A percentile compares a stretch with the other conserved stretches of the same genome.
Conservation (phyloP, 2,329 filamentous ascomycete species). For the Drechslerella dactyloides region DNA sequence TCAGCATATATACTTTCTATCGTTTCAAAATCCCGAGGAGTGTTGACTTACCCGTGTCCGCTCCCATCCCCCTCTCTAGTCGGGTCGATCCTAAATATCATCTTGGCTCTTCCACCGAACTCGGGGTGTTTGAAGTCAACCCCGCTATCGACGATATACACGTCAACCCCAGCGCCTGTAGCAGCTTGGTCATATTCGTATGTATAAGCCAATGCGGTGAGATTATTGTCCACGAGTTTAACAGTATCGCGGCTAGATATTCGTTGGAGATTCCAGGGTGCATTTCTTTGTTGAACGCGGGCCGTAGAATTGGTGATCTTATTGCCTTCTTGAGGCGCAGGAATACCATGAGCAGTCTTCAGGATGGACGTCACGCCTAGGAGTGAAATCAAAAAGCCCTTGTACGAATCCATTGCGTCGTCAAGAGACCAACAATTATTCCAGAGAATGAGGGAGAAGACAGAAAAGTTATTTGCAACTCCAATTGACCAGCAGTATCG, state of each 20-base stretch:
- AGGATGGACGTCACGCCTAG: too few species aligned
- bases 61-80: background rate
- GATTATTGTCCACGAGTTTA: background rate
- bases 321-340: too few species aligned
- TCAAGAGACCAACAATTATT: too few species aligned
- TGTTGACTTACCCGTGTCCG: constrained; percentile 18
- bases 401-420: too few species aligned
- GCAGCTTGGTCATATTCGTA: constrained; percentile 21
- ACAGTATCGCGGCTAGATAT: constrained; percentile 4
- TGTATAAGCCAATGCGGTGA: constrained; percentile 7
- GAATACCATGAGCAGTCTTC: too few species aligned
- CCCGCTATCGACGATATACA: constrained; percentile 20
- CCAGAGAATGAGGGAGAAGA: too few species aligned
- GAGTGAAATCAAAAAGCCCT: too few species aligned
- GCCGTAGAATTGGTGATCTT: too few species aligned
- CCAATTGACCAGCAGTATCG: too few species aligned
- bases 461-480: too few species aligned
- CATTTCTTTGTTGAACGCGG: constrained; percentile 5
- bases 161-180: constrained; percentile 12
- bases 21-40: too few species aligned
- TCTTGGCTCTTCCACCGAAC: constrained; percentile 22
- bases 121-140: constrained; percentile 18
- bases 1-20: too few species aligned
- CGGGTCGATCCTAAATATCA: constrained; percentile 7
- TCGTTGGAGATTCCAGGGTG: constrained; percentile 16